Evolutionary conservation across 192 early-diverging fungal species (phyloP), one percentile per base, ranked within the genome.

Genomic region (Entomortierella parvispora): DNA sequence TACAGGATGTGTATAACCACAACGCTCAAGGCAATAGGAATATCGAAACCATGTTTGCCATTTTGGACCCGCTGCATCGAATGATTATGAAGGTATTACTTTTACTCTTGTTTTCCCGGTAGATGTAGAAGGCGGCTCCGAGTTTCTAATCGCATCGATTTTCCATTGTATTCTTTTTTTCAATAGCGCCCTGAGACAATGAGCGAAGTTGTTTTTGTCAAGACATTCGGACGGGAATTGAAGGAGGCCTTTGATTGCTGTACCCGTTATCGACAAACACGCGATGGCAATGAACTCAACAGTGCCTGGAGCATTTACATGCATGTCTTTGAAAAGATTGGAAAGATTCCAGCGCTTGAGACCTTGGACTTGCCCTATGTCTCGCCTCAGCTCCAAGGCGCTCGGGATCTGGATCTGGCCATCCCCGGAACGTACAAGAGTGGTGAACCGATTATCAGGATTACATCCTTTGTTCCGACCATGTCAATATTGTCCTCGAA

Each of bases 251-350:
- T 89, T 48, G 90, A 96, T 34, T 92, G 90, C 87, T 88, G 92
- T 69, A 82, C 71, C 33, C 91, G 90, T 44, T 99, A 90, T 65
- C 81, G 88, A 50, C 78, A 89, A 18, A 92, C 85, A 4, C 83
- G 87, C 32, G 90, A 94, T 79, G 79, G 90, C 10, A 90, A 92
- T 46, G 89, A 94, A 53, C 64, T 99, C 50, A 92, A 96, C 57
- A 93, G 93, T 58, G 96, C 95, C 5, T 98, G 96, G 96, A 93
- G 96, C 53, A 76, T 94, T 23, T 97, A 97, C 71, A 88, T 59
- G 87, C 90, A 68, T 23, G 54, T 77, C 26, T 50, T 58, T 18
- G 37, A 57, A 18, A 51, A 59, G 7, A 66, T 77, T 46, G 51
- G 51, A 26, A 58, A 64, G 40, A 43, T 77, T 15, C 74, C 74